Conservation (phyloP, 495 filamentous ascomycete genomes). For the Thermothielavioides terrestris region DNA sequence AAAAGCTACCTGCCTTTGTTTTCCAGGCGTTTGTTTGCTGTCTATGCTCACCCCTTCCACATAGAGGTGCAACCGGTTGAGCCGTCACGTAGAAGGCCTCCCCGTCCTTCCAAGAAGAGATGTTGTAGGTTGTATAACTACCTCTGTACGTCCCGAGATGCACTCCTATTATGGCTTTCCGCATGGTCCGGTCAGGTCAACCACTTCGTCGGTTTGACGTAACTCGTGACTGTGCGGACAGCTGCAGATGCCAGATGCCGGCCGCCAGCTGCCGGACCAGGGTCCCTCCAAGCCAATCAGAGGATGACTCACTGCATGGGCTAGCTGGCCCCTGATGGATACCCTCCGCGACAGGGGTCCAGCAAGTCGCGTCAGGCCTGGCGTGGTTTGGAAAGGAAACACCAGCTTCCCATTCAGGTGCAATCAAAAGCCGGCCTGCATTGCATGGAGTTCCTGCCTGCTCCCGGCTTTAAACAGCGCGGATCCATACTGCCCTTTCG, state of each 20-base stretch:
- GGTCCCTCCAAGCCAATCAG: slow-evolving; percentile 2
- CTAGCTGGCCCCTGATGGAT: slow-evolving; percentile 11
- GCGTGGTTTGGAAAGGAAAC: slow-evolving; percentile 1
- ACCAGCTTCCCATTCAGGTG: slow-evolving; percentile 1
- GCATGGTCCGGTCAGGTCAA: too few species aligned
- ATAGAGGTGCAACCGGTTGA: background rate
- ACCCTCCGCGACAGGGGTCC: slow-evolving; percentile 12
- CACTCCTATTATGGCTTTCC: too few species aligned
- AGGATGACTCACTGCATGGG: background rate
- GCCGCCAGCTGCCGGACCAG: background rate
- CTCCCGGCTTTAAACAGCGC: background rate
- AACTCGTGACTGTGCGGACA: too few species aligned
- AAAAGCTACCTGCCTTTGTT: too few species aligned
- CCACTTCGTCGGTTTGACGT: too few species aligned
- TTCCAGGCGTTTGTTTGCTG: background rate
- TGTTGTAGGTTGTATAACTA: too few species aligned
- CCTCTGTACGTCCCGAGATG: too few species aligned
- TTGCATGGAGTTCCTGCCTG: background rate
- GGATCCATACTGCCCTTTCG: background rate
- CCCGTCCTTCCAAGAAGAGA: too few species aligned
- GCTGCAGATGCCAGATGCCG: background rate
- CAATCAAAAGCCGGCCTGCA: background rate
- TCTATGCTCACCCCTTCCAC: background rate
- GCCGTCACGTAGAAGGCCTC: background rate
- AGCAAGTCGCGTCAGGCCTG: slow-evolving; percentile 13